Base-by-base conservation (phyloP, 352 stramenopile genomes). In the Globisporangium orthogonon region DNA sequence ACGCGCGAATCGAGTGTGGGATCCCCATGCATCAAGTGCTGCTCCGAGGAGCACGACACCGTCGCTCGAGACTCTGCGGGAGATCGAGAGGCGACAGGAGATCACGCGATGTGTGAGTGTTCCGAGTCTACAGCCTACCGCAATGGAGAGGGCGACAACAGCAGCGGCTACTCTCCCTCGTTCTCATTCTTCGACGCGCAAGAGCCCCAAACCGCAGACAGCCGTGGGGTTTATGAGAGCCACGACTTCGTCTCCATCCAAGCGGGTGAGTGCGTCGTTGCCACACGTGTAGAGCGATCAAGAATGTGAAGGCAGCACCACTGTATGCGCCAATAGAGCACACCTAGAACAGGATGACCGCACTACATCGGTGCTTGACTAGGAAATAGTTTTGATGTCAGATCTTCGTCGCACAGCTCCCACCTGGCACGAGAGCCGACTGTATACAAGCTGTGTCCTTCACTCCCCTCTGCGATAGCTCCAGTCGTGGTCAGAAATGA, bases 51-150 rank as follows among this genome's bases (percentile, higher is more conserved):
- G 59, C 0, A 33, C 59, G 0, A 86, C 69, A 2, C 76, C 74
- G 7, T 74, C 76, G 1, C 59, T 73, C 48, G 61, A 70, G 2
- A 43, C 56, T 0, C 61, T 85, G 6, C 44, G 56, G 7, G 39
- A 43, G 4, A 53, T 58, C 2, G 61, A 75, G 31, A 57, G 53
- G 29, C 59, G 63, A 2, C 62, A 77, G 17, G 72, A 87, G 43
- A 73, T 89, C 30, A 46, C 58, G 9, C 71, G 74, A 5, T 86
- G 76, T 33, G 61, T 81, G 15, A 86, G 73, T 15, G 78, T 89
- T 17, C 78, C 78, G 39, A 76, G 63, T 47, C 63, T 89, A 17
- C 66, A 77, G 5, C 76, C 74, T 1, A 82, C 74, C 14, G 67
- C 76, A 0, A 87, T 89, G 78, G 76, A 89, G 43, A 65, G 68